Percentiles rank a stretch among this genome's conserved stretches.
Conservation (phyloP, 257 asterid species). For the Solanum sparsipilum region DNA sequence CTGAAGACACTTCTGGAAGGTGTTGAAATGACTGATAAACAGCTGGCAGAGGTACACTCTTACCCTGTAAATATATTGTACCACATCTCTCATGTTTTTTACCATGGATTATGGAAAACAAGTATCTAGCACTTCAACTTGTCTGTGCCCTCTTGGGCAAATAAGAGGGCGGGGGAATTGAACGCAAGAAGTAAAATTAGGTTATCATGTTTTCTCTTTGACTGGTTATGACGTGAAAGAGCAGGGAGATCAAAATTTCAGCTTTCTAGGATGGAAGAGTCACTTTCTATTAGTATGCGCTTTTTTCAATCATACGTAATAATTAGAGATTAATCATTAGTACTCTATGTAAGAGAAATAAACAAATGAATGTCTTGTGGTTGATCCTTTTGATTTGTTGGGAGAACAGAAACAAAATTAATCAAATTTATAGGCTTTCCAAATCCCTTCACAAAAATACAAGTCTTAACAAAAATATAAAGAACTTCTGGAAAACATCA, state of each 20-base stretch:
- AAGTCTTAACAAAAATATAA: neutral
- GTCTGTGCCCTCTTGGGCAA: neutral
- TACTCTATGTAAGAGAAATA: neutral
- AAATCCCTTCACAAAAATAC: neutral
- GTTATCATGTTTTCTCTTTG: neutral
- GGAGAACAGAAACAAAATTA: neutral
- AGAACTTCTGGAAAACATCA: neutral
- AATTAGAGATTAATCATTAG: neutral
- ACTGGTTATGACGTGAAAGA: neutral
- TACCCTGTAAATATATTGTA: neutral
- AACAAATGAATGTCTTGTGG: neutral
- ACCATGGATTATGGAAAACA: neutral
- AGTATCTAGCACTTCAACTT: neutral
- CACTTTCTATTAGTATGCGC: neutral
- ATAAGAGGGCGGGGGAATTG: neutral
- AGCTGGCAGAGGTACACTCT: conserved; percentile 61
- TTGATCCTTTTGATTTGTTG: neutral
- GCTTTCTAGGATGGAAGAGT: neutral
- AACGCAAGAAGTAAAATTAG: neutral
- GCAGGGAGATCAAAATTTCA: neutral
- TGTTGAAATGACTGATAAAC: conserved; percentile 97
- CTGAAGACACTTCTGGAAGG: conserved; percentile 83
- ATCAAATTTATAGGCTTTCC: neutral
- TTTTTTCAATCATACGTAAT: neutral
- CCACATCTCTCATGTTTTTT: neutral